Conservation (phyloP, 352 stramenopile species). For the Phytophthora pini region DNA sequence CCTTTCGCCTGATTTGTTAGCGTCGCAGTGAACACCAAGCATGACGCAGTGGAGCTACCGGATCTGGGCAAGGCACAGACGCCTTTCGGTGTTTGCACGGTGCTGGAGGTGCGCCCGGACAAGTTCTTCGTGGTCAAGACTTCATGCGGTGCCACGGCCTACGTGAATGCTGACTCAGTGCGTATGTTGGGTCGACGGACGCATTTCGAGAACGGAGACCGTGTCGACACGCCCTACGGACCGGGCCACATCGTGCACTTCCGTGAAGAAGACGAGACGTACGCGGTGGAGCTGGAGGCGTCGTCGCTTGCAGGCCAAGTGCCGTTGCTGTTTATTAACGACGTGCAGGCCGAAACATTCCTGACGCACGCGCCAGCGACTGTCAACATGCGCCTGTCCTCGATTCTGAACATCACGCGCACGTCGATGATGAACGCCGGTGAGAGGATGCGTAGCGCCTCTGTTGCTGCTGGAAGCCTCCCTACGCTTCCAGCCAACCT, state of each 20-base stretch:
- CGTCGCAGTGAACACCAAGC: conserved; percentile 32
- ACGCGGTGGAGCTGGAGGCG: conserved; percentile 60
- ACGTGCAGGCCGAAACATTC: conserved; percentile 50
- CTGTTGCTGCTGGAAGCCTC: conserved; percentile 51
- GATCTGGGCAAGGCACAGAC: conserved; percentile 55
- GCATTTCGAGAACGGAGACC: conserved; percentile 56
- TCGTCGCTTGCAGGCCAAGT: conserved; percentile 27
- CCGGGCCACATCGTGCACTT: conserved; percentile 52
- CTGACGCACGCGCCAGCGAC: conserved; percentile 36
- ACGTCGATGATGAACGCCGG: conserved; percentile 75
- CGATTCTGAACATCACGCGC: conserved; percentile 74
- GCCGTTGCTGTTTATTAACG: conserved; percentile 57
- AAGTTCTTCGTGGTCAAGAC: conserved; percentile 70
- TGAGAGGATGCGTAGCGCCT: conserved; percentile 67
- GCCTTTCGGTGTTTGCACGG: conserved; percentile 55
- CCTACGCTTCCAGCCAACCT: conserved; percentile 48
- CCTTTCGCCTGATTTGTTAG: conserved; percentile 16
- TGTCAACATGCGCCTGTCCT: conserved; percentile 67
- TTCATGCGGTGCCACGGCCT: conserved; percentile 50
- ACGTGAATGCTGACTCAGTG: conserved; percentile 57
- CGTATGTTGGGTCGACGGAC: conserved; percentile 57
- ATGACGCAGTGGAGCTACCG: conserved; percentile 28
- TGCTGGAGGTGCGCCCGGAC: conserved; percentile 55
- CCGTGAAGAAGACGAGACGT: conserved; percentile 64
- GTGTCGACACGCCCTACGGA: conserved; percentile 62